Evolutionary conservation across 78 protist genomes (phyloP).

Genomic region (Dictyostelium brefeldianum): DNA sequence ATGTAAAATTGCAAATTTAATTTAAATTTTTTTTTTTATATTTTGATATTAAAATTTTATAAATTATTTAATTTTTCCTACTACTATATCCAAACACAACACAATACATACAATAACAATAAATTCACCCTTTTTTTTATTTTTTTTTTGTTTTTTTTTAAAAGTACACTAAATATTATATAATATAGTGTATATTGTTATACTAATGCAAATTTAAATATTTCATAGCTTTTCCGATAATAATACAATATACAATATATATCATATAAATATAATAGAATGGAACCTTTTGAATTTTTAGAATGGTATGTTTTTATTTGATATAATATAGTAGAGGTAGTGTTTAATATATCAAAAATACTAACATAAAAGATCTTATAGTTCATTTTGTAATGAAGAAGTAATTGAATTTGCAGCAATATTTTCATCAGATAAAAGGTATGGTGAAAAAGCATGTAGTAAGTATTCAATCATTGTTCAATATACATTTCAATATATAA

Average conservation of each 20-base stretch:
- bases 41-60: no score
- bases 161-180: not conserved
- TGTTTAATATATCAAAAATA: no score
- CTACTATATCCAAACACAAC: not conserved
- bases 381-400: conserved; percentile 16
- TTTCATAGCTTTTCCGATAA: not conserved
- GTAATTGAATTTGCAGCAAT: conserved; percentile 4
- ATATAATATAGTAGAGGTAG: no score
- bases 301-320: conserved; percentile 16
- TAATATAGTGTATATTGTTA: not conserved
- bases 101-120: not conserved
- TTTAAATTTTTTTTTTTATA: no score
- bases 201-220: no score
- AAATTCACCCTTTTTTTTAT: not conserved
- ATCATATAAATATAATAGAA: not conserved
- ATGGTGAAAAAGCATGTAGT: conserved; percentile 28
- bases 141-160: not conserved
- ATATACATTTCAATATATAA: not conserved
- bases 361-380: no score
- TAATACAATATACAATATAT: not conserved
- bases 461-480: not conserved
- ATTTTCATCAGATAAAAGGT: not conserved
- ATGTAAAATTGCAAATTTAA: no score
- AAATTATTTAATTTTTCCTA: no score
- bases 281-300: not conserved